A percentile compares a stretch with the other conserved stretches of the same genome.
Evolutionary conservation across 306 rosid species (phyloP).

Genomic region (Dicorynia guianensis): DNA sequence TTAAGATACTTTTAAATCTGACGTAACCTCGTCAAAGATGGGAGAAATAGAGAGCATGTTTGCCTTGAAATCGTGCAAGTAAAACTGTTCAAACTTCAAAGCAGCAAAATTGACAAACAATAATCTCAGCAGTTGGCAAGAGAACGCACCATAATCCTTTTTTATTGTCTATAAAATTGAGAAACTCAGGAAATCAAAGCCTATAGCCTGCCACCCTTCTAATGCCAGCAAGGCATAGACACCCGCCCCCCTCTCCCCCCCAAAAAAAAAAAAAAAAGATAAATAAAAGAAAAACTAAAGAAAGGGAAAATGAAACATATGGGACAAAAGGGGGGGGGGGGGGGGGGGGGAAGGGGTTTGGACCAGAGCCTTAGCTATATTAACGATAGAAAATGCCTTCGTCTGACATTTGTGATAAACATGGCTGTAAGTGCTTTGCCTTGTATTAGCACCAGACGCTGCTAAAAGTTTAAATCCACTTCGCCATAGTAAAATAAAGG

Average conservation of each 20-base stretch:
- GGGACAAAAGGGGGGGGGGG: neutral
- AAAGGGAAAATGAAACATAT: neutral
- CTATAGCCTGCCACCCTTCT: neutral
- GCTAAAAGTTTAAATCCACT: conserved; percentile 12
- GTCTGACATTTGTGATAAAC: neutral
- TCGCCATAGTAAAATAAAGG: neutral
- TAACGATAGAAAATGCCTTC: neutral
- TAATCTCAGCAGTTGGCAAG: neutral
- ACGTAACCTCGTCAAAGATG: no score
- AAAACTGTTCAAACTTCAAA: neutral
- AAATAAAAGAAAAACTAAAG: neutral
- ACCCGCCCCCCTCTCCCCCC: neutral
- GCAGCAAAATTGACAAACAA: neutral
- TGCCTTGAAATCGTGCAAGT: neutral
- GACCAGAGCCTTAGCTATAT: neutral
- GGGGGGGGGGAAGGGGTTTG: no score
- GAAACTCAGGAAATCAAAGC: neutral
- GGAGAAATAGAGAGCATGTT: no score
- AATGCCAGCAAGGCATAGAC: neutral
- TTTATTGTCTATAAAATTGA: neutral
- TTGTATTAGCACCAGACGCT: conserved; percentile 20
- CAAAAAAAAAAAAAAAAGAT: neutral
- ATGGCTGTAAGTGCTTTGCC: neutral
- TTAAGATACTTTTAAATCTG: no score
- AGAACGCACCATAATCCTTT: conserved; percentile 7